These are phyloP conservation scores for Scleromitrula shiraiana DNA, from an alignment of 2,329 filamentous ascomycete species.

Conservation along the genomic window DNA sequence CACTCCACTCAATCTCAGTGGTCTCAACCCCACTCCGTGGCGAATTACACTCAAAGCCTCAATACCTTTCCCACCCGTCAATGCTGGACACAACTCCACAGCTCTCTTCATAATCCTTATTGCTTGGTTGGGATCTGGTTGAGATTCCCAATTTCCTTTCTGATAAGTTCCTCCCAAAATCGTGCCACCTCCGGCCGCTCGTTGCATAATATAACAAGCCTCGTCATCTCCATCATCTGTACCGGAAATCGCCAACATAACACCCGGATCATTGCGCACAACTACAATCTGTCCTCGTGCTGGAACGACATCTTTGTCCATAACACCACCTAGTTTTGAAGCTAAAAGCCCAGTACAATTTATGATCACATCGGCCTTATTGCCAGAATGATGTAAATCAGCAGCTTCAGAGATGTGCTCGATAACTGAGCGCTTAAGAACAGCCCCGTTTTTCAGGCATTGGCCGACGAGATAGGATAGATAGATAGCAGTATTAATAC, in stretches of 20 bases:
- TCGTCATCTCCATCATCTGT: slow-evolving; percentile 59
- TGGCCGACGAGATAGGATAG: slow-evolving; percentile 78
- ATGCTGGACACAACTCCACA: slow-evolving; percentile 46
- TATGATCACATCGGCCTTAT: slow-evolving; percentile 59
- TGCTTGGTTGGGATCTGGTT: slow-evolving; percentile 55
- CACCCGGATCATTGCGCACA: slow-evolving; percentile 54
- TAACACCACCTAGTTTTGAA: slow-evolving; percentile 69
- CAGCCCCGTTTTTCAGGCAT: slow-evolving; percentile 65
- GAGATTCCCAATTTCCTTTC: slow-evolving; percentile 54
- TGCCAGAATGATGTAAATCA: slow-evolving; percentile 47
- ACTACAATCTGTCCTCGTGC: slow-evolving; percentile 70
- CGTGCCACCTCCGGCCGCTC: slow-evolving; percentile 58
- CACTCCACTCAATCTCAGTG: slow-evolving; percentile 51
- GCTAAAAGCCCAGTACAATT: slow-evolving; percentile 81
- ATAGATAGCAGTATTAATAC: slow-evolving; percentile 86
- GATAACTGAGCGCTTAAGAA: slow-evolving; percentile 55
- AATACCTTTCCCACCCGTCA: slow-evolving; percentile 50
- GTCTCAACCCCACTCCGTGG: slow-evolving; percentile 59
- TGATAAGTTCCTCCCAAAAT: slow-evolving; percentile 61
- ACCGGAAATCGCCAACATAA: slow-evolving; percentile 53
- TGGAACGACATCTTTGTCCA: slow-evolving; percentile 65
- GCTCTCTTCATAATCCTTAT: slow-evolving; percentile 59
- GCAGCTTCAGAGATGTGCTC: slow-evolving; percentile 68
- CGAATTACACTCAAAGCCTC: slow-evolving; percentile 56
- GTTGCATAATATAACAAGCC: slow-evolving; percentile 58